Base-by-base conservation (phyloP, 306 rosid genomes). In the Betula pendula region DNA sequence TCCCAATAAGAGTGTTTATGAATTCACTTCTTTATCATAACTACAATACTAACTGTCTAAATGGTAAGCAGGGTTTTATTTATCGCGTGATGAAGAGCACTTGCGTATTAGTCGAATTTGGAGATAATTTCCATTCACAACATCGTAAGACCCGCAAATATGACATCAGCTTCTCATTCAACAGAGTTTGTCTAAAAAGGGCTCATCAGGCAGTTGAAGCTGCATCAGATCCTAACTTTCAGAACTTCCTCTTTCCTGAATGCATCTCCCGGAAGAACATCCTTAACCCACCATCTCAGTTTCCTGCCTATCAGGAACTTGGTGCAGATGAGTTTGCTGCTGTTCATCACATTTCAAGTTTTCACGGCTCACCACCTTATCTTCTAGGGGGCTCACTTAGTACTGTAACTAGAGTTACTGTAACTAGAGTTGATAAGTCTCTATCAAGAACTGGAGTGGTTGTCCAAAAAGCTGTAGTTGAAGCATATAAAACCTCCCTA, bases 141-240 rank as follows among this genome's bases (percentile, higher is more conserved):
- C 63, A 56, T 3, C 16, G 5, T 8, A n/a, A n/a, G n/a, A n/a
- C 63, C 5, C 29, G 63, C 29, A 56, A 24, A 56, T 56, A 24
- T 6, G 63, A 56, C 63, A 56, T 56, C 8, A 56, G 63, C 33
- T 56, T 56, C 63, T 20, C 63, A 20, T 56, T 24, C 63, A 56
- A 56, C 15, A 56, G 63, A 56, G 63, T 56, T 0, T 56, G 63
- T 24, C 31, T 56, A 56, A 56, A 56, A 24, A 56, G 63, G 31
- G 63, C 63, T 56, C 63, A 56, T 56, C 31, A 56, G 24, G 63
- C 63, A 56, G 7, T 56, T 56, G 33, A 55, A 55, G 29, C 63
- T 24, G 17, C 17, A 24, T 24, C 63, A 20, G 14, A 56, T 56
- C 33, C 63, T 56, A 22, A 3, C 1, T 10, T 56, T 16, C 63